Conservation (phyloP, 495 filamentous ascomycete species). For the Stereocaulon alpinum region DNA sequence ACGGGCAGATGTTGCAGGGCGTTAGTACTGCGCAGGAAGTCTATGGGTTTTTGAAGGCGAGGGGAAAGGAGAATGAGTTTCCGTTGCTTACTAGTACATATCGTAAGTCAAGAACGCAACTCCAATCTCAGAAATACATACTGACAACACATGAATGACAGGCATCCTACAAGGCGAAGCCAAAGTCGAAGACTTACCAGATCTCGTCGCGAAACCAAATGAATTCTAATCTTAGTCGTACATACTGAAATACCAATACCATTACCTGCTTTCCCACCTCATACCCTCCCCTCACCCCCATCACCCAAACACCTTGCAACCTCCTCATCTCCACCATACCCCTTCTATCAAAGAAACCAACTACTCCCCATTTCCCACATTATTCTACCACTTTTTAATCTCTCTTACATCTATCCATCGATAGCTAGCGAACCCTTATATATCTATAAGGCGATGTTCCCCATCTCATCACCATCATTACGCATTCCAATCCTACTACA, state of each 20-base stretch:
- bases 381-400: no score
- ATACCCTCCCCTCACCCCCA: no score
- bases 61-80: conserved; percentile 69
- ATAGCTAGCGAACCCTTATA: no score
- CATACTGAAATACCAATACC: neutral
- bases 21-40: conserved; percentile 88
- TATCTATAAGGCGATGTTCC: no score
- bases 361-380: no score
- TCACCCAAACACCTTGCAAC: no score
- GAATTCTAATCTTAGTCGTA: conserved; percentile 2
- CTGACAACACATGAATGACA: conserved; percentile 12
- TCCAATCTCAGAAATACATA: neutral
- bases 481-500: no score
- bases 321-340: no score
- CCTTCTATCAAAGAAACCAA: no score
- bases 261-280: no score
- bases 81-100: conserved; percentile 85
- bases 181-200: conserved; percentile 51
- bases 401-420: no score
- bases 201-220: conserved; percentile 33
- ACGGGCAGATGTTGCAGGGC: conserved; percentile 95
- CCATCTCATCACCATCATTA: no score
- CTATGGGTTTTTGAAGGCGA: conserved; percentile 70
- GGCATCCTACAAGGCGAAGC: conserved; percentile 47
- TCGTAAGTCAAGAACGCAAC: conserved; percentile 33